These are phyloP conservation scores for Cardamine resedifolia DNA, from an alignment of 345 rosid genomes.

Conservation along the genomic window DNA sequence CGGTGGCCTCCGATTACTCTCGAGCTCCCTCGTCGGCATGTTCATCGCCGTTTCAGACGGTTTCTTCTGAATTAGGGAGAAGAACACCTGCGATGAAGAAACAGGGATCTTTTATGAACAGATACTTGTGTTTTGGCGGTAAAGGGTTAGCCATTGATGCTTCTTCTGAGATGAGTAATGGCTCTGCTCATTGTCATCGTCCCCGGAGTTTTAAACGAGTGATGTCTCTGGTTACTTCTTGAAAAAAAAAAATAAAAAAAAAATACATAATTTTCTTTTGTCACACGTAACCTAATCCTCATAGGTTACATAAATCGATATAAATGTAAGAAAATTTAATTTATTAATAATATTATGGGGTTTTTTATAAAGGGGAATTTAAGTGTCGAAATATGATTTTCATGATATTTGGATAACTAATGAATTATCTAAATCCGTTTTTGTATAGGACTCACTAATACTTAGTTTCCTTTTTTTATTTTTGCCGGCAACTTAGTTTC, in stretches of 20 bases:
- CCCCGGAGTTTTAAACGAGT: conserved; percentile 44
- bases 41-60: conserved; percentile 33
- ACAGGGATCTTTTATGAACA: conserved; percentile 62
- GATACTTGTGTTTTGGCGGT: conserved; percentile 67
- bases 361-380: neutral
- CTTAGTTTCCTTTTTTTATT: neutral
- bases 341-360: no score
- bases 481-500: no score
- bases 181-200: conserved; percentile 24
- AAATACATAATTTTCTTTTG: neutral
- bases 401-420: neutral
- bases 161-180: conserved; percentile 29
- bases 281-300: conserved; percentile 17
- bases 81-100: conserved; percentile 29
- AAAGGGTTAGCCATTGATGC: conserved; percentile 56
- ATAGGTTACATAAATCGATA: neutral
- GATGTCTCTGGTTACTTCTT: conserved; percentile 47
- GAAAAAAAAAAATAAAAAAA: no score
- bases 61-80: conserved; percentile 25
- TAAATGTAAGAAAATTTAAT: neutral
- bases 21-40: conserved; percentile 34
- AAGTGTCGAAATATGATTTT: neutral
- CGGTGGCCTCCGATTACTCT: conserved; percentile 41
- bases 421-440: neutral
- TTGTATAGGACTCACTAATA: neutral